Evolutionary conservation across 1,139 yeast species (phyloP), one percentile per base, ranked within the genome.

Genomic region (Pichia sp.): DNA sequence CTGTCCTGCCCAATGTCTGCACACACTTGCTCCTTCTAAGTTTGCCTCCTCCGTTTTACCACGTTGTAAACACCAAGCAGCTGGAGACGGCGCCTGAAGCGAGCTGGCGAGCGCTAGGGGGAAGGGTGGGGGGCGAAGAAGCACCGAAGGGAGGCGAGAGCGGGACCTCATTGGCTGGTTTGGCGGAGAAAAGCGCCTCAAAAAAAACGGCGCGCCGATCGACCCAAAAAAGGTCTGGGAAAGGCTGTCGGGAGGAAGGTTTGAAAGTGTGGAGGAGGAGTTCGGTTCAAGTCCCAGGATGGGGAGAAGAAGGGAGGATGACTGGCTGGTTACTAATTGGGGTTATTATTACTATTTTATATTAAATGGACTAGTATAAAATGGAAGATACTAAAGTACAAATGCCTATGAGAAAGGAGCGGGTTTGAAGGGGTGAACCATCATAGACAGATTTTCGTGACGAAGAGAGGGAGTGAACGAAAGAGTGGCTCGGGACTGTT

Each of bases 341-440:
- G 38, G 38, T 34, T 34, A 34, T 34, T 38, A 17, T 30, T 30
- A 45, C 48, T 46, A 46, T 46, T 46, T 46, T 46, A 46, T 46
- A 46, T 46, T 46, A 31, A 46, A 29, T 33, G 31, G 27, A 14
- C 38, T 46, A 46, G 48, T 46, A 46, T 46, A 46, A 46, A 46
- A 46, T 38, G 48, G 40, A 46, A 38, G 38, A 46, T 46, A 46
- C 48, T 46, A 46, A 46, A 46, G 48, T 46, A 46, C 48, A 46
- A 46, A 46, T 38, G 41, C 14, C 41, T 38, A 38, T 38, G 41
- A 38, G 20, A 38, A 38, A 38, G 41, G 17, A 38, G 41, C 41
- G 41, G 41, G 41, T 14, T 17, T 14, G 41, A 38, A n/a, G 17
- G 41, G 41, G 17, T 38, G 41, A 38, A 38, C 41, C 41, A n/a